Base-by-base conservation (phyloP, 768 basidiomycete genomes). In the Serendipita vermifera region DNA sequence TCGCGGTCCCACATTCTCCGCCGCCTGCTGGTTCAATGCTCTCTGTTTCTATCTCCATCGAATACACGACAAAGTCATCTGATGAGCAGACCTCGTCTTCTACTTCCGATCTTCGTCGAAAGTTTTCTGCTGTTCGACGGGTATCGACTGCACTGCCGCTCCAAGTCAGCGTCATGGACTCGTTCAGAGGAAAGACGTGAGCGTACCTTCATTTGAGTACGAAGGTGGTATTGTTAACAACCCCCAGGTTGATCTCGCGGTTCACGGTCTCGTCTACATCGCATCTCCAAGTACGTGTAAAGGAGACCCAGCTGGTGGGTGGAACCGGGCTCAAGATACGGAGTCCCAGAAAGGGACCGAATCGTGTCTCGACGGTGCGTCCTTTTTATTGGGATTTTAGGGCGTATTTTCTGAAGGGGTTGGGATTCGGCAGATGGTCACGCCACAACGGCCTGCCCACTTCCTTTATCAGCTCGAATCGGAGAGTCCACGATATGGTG, bases 81-180 rank as follows among this genome's bases (percentile, higher is more conserved):
- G n/a, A 36, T 36, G 17, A 14, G 22, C 59, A 55, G 5, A 64
- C 35, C 27, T 14, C 87, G 0, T 43, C 54, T 15, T 40, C 41
- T 43, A 35, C 11, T 9, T 14, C 27, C 9, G 13, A 46, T 4
- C 33, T 43, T 4, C 67, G 68, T 14, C 77, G 90, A 33, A 76
- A 67, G 3, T 66, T 88, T 26, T 72, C 71, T 35, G 72, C 78
- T 29, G 74, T 77, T 11, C 75, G 78, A 57, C 67, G 74, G 2
- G 72, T 93, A 3, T 73, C 77, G 13, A 81, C 84, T 5, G 76
- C 84, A 0, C 73, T 97, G 3, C 93, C 94, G 0, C 73, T 99
- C 39, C 80, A 85, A 2, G 87, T 97, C 57, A 96, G 93, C 57
- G 94, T 98, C 0, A 87, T 97, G 68, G 96, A 99, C 66, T 93